Base-by-base conservation (phyloP, 2,329 filamentous ascomycete species). In the Fusarium sp. region DNA sequence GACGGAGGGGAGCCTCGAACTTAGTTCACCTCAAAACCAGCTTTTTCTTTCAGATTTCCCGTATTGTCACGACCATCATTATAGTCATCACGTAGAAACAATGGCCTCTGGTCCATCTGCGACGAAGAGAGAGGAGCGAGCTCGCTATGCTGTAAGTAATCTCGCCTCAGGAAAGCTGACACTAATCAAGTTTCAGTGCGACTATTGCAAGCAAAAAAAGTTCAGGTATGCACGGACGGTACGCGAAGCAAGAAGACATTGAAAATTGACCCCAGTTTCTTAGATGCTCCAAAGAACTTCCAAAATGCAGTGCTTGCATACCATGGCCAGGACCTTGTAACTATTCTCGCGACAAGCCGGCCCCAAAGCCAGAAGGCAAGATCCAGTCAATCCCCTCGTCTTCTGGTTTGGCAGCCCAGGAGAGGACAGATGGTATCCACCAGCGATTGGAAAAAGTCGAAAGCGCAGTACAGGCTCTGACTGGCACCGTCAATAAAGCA, bases 141-240 rank as follows among this genome's bases (percentile, higher is more conserved):
- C 59, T 35, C 59, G 54, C 21, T 63, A 47, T 20, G 54, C 59
- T 4, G 59, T 59, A n/a, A 31, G 29, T 58, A 26, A 7, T 3
- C 16, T 20, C 5, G 12, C 15, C 6, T 15, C 15, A 7, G 12
- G 11, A 12, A 23, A 11, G 9, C 12, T 29, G 9, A 23, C 6
- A 1, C 28, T 52, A 6, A 53, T 8, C 1, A 8, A 18, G 4
- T 0, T 21, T 28, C 5, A 63, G 59, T 63, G 59, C 21, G 55
- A 63, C 23, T 35, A 63, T 5, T 63, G 59, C 23, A 59, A 31
- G 20, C 54, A 47, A 6, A 63, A 53, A 20, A 63, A 59, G 12
- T 46, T 53, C 24, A 49, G 53, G 57, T 60, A 60, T 6, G 8
- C 10, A n/a, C n/a, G n/a, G n/a, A n/a, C n/a, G 23, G 7, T 6